Evolutionary conservation across 768 basidiomycete species (phyloP).

Genomic region (Suillus subluteus): DNA sequence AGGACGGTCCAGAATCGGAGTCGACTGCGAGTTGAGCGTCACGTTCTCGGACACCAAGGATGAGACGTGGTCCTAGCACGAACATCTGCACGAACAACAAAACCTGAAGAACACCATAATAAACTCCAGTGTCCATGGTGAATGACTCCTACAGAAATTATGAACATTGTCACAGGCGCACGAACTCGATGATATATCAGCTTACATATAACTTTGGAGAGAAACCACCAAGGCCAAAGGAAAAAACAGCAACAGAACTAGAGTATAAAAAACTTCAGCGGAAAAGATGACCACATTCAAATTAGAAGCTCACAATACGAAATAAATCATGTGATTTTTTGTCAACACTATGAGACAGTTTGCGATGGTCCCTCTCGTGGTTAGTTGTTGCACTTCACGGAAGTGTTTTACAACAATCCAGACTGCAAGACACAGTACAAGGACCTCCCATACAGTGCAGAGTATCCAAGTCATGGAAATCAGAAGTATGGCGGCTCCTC

Average conservation of each 20-base stretch:
- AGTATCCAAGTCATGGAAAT: not conserved
- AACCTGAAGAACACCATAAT: not conserved
- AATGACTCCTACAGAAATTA: not conserved
- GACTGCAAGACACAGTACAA: not conserved
- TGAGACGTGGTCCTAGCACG: not conserved
- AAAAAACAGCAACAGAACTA: not conserved
- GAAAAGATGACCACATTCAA: not conserved
- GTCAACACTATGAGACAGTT: not conserved
- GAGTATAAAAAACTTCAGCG: not conserved
- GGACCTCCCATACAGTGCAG: not conserved
- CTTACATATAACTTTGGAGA: not conserved
- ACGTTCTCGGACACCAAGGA: not conserved
- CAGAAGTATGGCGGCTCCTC: not conserved
- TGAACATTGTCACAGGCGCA: not conserved
- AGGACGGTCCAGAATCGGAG: not conserved
- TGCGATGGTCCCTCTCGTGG: not conserved
- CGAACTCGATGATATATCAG: not conserved
- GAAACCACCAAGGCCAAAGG: not conserved
- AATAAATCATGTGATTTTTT: not conserved
- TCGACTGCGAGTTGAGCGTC: not conserved
- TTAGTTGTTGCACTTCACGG: not conserved
- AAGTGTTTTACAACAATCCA: conserved; percentile 6
- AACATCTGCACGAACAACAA: not conserved
- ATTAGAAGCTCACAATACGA: not conserved
- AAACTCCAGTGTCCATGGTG: not conserved